Percentiles rank a stretch among this genome's conserved stretches.
phyloP scores from a whole-genome alignment of 1,284 basidiomycete genomes.

The Termitomyces sp. region DNA sequence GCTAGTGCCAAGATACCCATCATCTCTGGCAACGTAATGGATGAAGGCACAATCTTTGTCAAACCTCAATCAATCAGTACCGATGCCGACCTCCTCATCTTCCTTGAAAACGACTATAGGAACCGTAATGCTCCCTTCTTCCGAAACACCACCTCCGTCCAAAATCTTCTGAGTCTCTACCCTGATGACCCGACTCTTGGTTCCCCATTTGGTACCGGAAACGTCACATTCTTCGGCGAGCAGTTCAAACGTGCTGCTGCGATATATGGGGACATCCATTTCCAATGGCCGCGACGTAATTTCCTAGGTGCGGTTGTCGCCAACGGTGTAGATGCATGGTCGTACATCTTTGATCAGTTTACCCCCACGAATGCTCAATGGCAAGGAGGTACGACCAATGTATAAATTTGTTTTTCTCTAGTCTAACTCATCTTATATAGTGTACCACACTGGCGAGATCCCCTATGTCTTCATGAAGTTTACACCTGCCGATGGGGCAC shows the following conservation, averaged over 20 bases:
- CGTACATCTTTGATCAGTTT: conserved; percentile 19
- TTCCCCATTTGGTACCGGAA: conserved; percentile 20
- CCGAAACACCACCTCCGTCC: conserved; percentile 11
- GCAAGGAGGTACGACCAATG: conserved; percentile 15
- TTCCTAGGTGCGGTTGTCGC: conserved; percentile 9
- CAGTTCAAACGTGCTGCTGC: conserved; percentile 21
- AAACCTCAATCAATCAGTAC: conserved; percentile 18
- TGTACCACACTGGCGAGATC: conserved; percentile 21
- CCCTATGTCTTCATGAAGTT: conserved; percentile 22
- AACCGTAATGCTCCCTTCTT: conserved; percentile 17
- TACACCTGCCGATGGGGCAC: conserved; percentile 13
- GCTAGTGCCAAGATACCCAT: conserved; percentile 18
- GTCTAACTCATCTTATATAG: conserved; percentile 8
- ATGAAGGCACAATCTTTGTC: conserved; percentile 21
- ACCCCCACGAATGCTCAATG: conserved; percentile 14
- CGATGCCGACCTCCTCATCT: conserved; percentile 16
- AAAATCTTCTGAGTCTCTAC: conserved; percentile 13
- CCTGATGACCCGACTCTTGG: conserved; percentile 18
- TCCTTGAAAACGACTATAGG: conserved; percentile 18
- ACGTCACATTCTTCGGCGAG: conserved; percentile 18
- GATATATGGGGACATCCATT: conserved; percentile 19
- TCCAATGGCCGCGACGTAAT: conserved; percentile 17
- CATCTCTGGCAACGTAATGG: conserved; percentile 19
- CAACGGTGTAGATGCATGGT: conserved; percentile 16
- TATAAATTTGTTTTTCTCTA: neutral